phyloP scores from a whole-genome alignment of 331 rosid genomes.

The Erythrophleum ivorense region DNA sequence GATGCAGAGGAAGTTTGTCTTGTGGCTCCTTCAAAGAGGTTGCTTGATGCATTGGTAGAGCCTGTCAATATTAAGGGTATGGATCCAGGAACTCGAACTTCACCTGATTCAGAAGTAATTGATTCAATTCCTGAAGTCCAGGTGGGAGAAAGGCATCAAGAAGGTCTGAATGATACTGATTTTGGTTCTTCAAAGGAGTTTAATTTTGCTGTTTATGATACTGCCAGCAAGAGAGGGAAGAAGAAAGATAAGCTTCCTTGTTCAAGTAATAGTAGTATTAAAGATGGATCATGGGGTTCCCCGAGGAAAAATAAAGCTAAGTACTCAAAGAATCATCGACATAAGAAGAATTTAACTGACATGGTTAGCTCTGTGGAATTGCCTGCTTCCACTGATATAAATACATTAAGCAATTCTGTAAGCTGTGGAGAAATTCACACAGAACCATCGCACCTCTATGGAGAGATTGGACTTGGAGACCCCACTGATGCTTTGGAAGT shows the following conservation, averaged over 20 bases:
- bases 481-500: slow-evolving; percentile 46
- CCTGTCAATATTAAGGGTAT: slow-evolving; percentile 50
- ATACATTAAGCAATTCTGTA: slow-evolving; percentile 54
- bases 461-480: slow-evolving; percentile 49
- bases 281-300: slow-evolving; percentile 50
- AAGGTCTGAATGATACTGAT: slow-evolving; percentile 49
- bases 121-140: slow-evolving; percentile 70
- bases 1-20: slow-evolving; percentile 48
- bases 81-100: slow-evolving; percentile 97
- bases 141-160: slow-evolving; percentile 58
- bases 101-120: slow-evolving; percentile 96
- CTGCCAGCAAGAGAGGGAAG: slow-evolving; percentile 54
- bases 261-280: slow-evolving; percentile 38
- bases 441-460: slow-evolving; percentile 51
- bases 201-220: slow-evolving; percentile 50
- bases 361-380: slow-evolving; percentile 49
- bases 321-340: slow-evolving; percentile 55
- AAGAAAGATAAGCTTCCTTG: slow-evolving; percentile 56
- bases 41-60: slow-evolving; percentile 62
- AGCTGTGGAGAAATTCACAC: slow-evolving; percentile 47
- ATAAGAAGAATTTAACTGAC: slow-evolving; percentile 45
- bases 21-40: slow-evolving; percentile 47
- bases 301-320: slow-evolving; percentile 48
- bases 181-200: slow-evolving; percentile 57
- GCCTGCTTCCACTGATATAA: slow-evolving; percentile 47